phyloP scores from a whole-genome alignment of 2,329 filamentous ascomycete species.

The Penicillium expansum region DNA sequence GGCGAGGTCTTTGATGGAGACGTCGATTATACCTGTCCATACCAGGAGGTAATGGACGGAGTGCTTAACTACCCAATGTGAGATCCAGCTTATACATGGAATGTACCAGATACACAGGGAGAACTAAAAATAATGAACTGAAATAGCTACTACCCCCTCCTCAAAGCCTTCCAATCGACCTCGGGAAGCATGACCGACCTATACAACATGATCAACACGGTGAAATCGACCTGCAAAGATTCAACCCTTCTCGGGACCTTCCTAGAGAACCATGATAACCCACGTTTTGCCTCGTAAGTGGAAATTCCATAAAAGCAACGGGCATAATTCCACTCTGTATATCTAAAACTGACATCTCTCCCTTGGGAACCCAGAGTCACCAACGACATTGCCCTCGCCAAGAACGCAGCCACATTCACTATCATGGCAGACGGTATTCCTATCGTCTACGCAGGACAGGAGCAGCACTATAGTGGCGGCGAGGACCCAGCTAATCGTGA shows the following conservation, averaged over 20 bases:
- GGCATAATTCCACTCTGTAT: background rate
- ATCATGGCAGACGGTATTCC: constrained; percentile 61
- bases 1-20: constrained; percentile 49
- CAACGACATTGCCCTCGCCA: constrained; percentile 45
- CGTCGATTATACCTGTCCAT: constrained; percentile 41
- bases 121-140: background rate
- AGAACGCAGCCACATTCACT: constrained; percentile 60
- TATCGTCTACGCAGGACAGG: constrained; percentile 64
- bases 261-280: constrained; percentile 60
- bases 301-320: background rate
- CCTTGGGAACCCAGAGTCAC: constrained; percentile 19
- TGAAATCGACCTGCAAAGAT: constrained; percentile 39
- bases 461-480: constrained; percentile 57
- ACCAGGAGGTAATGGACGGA: constrained; percentile 47
- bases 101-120: background rate
- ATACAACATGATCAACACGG: constrained; percentile 31
- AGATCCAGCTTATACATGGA: background rate
- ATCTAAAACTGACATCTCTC: background rate
- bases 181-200: constrained; percentile 33
- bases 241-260: constrained; percentile 53
- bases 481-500: constrained; percentile 52
- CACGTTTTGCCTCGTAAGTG: constrained; percentile 48
- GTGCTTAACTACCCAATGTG: constrained; percentile 50
- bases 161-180: constrained; percentile 32
- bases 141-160: constrained; percentile 27